Conservation (phyloP, 2,329 filamentous ascomycete genomes). For the Corinectria fuckeliana region DNA sequence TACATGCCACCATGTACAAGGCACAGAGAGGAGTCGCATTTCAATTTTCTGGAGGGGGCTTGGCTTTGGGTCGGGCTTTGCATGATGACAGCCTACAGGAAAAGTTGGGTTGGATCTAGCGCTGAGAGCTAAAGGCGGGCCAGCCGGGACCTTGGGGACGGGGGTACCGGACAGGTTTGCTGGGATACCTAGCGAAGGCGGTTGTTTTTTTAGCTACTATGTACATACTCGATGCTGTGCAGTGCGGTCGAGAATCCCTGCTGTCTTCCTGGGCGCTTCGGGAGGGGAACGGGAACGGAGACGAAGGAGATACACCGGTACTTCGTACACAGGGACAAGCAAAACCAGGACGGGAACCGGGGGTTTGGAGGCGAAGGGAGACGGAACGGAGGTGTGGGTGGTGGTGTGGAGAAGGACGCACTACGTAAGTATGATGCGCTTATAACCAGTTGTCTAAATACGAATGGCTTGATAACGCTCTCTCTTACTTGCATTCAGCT, state of each 20-base stretch:
- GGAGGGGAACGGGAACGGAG: too few species aligned
- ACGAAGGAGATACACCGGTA: not conserved
- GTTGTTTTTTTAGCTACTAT: too few species aligned
- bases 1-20: too few species aligned
- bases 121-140: slow-evolving; percentile 37
- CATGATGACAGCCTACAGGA: not conserved
- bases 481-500: too few species aligned
- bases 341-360: slow-evolving; percentile 12
- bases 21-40: not conserved
- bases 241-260: not conserved
- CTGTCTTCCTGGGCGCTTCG: too few species aligned
- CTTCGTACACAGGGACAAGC: not conserved
- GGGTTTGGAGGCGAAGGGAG: slow-evolving; percentile 15
- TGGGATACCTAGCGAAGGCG: too few species aligned
- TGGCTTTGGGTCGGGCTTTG: not conserved
- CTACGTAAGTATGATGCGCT: not conserved
- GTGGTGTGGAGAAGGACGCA: not conserved
- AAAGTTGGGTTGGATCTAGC: slow-evolving; percentile 30
- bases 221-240: not conserved
- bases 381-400: not conserved
- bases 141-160: slow-evolving; percentile 27
- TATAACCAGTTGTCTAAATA: not conserved
- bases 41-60: not conserved
- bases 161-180: not conserved
- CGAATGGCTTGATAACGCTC: too few species aligned